Evolutionary conservation across 768 basidiomycete genomes (phyloP).

Genomic region (Phylloporus arenicola): DNA sequence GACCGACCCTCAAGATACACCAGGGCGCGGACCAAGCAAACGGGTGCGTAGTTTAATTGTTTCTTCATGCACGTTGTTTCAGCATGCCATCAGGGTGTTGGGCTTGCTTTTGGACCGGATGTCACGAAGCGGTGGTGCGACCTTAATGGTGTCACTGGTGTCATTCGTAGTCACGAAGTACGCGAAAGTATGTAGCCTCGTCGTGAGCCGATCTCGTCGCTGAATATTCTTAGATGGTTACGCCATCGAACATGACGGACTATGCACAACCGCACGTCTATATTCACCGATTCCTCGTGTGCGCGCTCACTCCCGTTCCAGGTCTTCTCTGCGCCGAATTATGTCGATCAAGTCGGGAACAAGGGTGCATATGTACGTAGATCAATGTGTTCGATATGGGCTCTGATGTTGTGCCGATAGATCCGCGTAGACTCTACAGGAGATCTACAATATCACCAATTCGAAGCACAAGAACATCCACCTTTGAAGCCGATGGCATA

Average conservation of each 20-base stretch:
- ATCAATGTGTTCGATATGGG: not conserved
- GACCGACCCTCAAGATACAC: conserved; percentile 90
- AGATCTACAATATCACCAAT: conserved; percentile 68
- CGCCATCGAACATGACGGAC: conserved; percentile 88
- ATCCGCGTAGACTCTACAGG: conserved; percentile 81
- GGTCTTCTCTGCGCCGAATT: conserved; percentile 95
- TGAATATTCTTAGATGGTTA: conserved; percentile 64
- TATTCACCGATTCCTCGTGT: not conserved
- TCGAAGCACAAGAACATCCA: conserved; percentile 84
- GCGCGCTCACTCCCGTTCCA: conserved; percentile 26
- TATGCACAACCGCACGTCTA: conserved; percentile 78
- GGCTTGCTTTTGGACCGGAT: conserved; percentile 93
- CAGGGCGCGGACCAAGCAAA: conserved; percentile 94
- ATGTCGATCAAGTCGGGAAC: conserved; percentile 87
- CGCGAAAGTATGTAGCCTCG: conserved; percentile 59
- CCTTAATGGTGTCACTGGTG: conserved; percentile 77
- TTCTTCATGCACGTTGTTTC: conserved; percentile 7
- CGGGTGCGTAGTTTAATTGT: conserved; percentile 50
- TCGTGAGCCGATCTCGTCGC: not conserved
- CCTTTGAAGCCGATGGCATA: conserved; percentile 94
- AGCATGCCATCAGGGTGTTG: conserved; percentile 65
- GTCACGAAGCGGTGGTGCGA: conserved; percentile 88
- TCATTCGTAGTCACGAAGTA: conserved; percentile 96
- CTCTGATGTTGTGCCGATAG: conserved; percentile 33
- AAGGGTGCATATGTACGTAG: conserved; percentile 82